Evolutionary conservation across 2,329 filamentous ascomycete genomes (phyloP).

Genomic region (Aureobasidium sp.): DNA sequence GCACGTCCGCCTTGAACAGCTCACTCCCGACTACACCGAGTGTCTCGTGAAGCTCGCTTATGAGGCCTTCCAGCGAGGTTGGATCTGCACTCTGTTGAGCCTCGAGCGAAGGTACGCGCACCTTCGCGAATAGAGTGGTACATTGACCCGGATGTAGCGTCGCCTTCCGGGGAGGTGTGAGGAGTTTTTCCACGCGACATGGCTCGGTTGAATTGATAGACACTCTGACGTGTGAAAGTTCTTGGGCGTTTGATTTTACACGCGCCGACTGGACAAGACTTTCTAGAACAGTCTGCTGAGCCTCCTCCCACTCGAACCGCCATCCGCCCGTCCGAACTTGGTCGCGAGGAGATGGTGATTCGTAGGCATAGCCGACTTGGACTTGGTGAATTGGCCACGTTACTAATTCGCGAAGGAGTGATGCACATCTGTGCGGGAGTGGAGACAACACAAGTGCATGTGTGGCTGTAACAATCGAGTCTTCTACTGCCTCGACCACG

Average conservation of each 20-base stretch:
- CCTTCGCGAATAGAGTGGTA: conserved; percentile 7
- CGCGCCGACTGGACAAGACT: conserved; percentile 3
- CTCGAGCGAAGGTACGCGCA: background rate
- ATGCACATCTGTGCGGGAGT: conserved; percentile 6
- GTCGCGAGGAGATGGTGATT: background rate
- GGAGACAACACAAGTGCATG: conserved; percentile 21
- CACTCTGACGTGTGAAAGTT: conserved; percentile 11
- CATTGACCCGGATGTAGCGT: conserved; percentile 10
- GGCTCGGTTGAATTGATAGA: conserved; percentile 7
- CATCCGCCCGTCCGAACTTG: background rate
- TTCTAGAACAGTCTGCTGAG: background rate
- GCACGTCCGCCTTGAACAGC: conserved; percentile 22
- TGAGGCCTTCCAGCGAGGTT: background rate
- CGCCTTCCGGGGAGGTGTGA: conserved; percentile 1
- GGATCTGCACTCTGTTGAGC: background rate
- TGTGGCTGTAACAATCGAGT: background rate
- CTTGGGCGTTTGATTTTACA: background rate
- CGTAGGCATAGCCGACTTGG: conserved; percentile 3
- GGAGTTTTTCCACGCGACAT: conserved; percentile 6
- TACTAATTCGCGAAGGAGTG: conserved; percentile 10
- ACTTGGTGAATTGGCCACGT: conserved; percentile 12
- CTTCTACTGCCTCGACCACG: background rate
- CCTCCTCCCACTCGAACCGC: background rate
- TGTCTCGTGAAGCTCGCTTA: background rate
- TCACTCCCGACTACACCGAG: background rate